Evolutionary conservation across 2,329 filamentous ascomycete species (phyloP), one percentile per base, ranked within the genome.

Genomic region (Epicoccum nigrum): DNA sequence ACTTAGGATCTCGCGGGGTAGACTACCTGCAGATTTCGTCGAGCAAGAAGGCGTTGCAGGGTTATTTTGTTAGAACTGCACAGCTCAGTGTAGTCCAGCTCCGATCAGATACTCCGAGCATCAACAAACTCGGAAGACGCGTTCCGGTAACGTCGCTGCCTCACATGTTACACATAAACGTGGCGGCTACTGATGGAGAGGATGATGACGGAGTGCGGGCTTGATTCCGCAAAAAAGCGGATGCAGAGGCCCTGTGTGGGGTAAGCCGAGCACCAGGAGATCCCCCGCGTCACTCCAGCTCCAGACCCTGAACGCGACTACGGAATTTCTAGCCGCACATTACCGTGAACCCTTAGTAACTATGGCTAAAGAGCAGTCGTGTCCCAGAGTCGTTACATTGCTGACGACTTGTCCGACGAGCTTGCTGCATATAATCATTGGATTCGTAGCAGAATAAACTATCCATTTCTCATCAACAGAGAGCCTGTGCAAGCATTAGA

Each of bases 241-340:
- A 30, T 15, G 23, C 34, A 49, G 56, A 59, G 49, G 38, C 40
- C 40, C 33, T 28, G 4, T 64, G 58, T 67, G 63, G 57, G 56
- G 59, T 64, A 61, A 55, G 56, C 60, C 55, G 59, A 56, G n/a
- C 20, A 34, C 2, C 27, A 54, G 23, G 13, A 45, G 34, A 45
- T 55, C 52, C 59, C 35, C 58, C 64, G 59, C 52, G 51, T 57
- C 58, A 16, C 45, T 41, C 41, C 20, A 25, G 43, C 43, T 33
- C 41, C 20, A 17, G 17, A 16, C 32, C 32, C 27, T 31, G 37
- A 42, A 46, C 54, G 45, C 47, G 31, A 48, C 51, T 17, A 56
- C 65, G 62, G 63, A 64, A 65, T 46, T 45, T 34, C 55, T 61
- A 63, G 65, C 68, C 68, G 67, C 58, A 43, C 56, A 55, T 69